Evolutionary conservation across 139 green algal species (phyloP), one percentile per base, ranked within the genome.

Genomic region (Chlorella sp.): DNA sequence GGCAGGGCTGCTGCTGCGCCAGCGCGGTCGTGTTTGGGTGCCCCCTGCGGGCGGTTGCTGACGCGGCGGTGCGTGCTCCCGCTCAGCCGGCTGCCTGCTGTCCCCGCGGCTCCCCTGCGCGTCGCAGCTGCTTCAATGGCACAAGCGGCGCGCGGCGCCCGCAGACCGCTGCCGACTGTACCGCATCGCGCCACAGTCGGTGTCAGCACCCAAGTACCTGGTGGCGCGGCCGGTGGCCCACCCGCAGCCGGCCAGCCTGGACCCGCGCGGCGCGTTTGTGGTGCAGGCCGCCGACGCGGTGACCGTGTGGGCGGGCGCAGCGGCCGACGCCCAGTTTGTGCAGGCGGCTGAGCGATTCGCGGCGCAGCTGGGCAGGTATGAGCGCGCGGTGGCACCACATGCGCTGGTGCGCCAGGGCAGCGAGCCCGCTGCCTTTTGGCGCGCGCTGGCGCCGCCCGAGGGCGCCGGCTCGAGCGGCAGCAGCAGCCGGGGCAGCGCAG

Each of bases 111-210:
- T 53, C 35, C 1, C 31, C n/a, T n/a, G 27, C 15, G 4, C 17
- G 2, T 6, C 64, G 67, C 87, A 96, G 85, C 90, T 98, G 51
- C 84, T 98, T 50, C 91, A 97, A 59, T 98, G 94, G 94, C 84
- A 95, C 70, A 97, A 94, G 86, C 83, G 91, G 50, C 64, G 83
- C 36, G 59, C 67, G 21, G 46, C 45, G 15, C 38, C 45, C 53
- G 48, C 23, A 25, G 58, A 65, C 31, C 51, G 67, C 5, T 64
- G 77, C n/a, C 85, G 91, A 12, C 31, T 96, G 43, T 96, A 92
- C 75, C 80, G 90, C 21, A 85, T 97, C 0, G 88, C 86, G 5
- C 89, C 93, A 0, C 91, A 96, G 62, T 93, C 80, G 31, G 4
- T 77, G 4, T 77, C 92, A 0, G 88, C 87, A 14, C 85, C 90